Evolutionary conservation across 371 early-diverging fungal species (phyloP), one percentile per base, ranked within the genome.

Genomic region (Mortierella sp.): DNA sequence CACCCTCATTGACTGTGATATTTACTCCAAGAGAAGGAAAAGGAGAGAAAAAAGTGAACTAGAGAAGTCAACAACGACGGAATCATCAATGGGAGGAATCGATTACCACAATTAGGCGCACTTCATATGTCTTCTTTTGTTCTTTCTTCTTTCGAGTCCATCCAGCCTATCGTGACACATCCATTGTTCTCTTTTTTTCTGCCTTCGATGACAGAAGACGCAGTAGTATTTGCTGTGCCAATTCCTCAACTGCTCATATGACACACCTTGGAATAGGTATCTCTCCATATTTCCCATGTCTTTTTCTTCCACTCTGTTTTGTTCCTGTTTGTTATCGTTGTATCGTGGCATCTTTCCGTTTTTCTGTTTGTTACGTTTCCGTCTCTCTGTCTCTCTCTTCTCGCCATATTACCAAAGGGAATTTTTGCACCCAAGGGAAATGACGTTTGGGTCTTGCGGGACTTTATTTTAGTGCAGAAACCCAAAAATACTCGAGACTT

Each of bases 401-500:
- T 31, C 58, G 29, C 58, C 1, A 31, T 9, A 45, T 52, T 22
- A 16, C 34, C 14, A 55, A 55, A 55, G 31, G 58, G 58, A 55
- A 55, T 61, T 31, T 52, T 44, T 29, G 41, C 45, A 31, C 31
- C 53, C 10, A 29, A 55, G 40, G 69, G 39, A 50, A 43, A 37
- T 43, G 40, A 53, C 31, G 31, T 43, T 41, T 26, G 29, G 40
- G 69, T 52, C 41, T 44, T 41, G 43, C 58, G 26, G 53, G 55
- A 40, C 41, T 55, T 55, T 55, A 69, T 69, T 68, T 39, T 53
- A 68, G 55, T 55, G 22, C 68, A 50, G 68, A 34, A 34, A 37
- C 52, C 45, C 39, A 68, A 50, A 50, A 68, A 50, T 47, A 68
- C 34, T 37, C 47, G 50, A 52, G 37, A 52, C 61, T 61, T 61